Evolutionary conservation across 169 alveolate species (phyloP), one percentile per base, ranked within the genome.

Genomic region (Plasmodium sp.): DNA sequence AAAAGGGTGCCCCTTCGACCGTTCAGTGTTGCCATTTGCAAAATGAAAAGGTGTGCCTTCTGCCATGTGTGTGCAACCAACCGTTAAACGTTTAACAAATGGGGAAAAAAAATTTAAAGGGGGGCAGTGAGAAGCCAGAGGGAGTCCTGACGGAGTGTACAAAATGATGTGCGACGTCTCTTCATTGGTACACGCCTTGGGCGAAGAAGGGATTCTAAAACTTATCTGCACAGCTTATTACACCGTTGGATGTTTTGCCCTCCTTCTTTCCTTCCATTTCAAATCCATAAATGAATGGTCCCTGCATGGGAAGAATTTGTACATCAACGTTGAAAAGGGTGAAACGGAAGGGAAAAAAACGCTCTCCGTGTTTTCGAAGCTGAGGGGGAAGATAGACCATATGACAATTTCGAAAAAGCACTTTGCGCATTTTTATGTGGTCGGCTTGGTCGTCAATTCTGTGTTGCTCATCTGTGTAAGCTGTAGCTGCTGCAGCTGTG

Each of bases 241-340:
- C 45, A 41, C 83, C 18, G 31, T 90, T 9, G 92, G 92, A 41
- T 86, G 81, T 45, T 92, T 93, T 41, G 58, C 91, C 58, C 92
- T 95, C 39, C 90, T 96, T 27, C 48, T 95, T 79, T 84, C 96
- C 51, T 79, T 91, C 84, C 75, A 73, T 36, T 79, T 41, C 45
- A 83, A 83, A 74, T 18, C 95, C n/a, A 71, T 96, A n/a, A 83
- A 72, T 74, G 43, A 77, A 18, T 96, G 96, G 97, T 84, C 97
- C 22, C 71, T 92, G 27, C 97, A 96, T 81, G 97, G 97, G 22
- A 96, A 96, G 88, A 96, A 94, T 54, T 77, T 86, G 41, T 51
- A 90, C 33, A 74, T 92, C 67, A 85, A 62, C 77, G 41, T 83
- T 27, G 79, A 93, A 51, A 54, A 91, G 84, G 92, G 81, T 22